Percentiles rank a stretch among this genome's conserved stretches.
These are phyloP conservation scores for Mycena latifolia DNA, from an alignment of 768 basidiomycete species.

Conservation along the genomic window DNA sequence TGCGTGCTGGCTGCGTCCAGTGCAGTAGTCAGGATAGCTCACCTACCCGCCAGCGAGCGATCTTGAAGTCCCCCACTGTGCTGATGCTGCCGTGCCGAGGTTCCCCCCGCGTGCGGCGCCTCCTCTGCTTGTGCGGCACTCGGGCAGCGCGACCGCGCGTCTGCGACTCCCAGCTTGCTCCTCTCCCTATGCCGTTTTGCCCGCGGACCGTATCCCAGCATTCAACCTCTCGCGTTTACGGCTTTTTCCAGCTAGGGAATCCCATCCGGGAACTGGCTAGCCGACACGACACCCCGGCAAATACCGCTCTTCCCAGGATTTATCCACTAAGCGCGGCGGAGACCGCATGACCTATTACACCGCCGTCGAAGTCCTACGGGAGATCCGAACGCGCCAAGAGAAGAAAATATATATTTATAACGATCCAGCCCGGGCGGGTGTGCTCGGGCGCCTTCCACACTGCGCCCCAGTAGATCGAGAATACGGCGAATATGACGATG, in stretches of 20 bases:
- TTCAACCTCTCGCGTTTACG: too few species aligned
- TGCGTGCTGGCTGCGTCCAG: too few species aligned
- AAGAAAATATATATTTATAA: not conserved
- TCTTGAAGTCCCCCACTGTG: too few species aligned
- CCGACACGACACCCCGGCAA: slow-evolving; percentile 58
- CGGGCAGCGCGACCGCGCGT: too few species aligned
- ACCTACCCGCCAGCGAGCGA: too few species aligned
- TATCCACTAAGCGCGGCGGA: slow-evolving; percentile 50
- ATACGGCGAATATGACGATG: slow-evolving; percentile 56
- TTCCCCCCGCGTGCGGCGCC: too few species aligned
- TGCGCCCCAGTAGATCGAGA: slow-evolving; percentile 72
- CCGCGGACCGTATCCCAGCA: too few species aligned
- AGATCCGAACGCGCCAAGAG: not conserved
- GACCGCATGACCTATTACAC: slow-evolving; percentile 61
- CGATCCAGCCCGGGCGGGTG: slow-evolving; percentile 57
- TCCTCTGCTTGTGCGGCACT: too few species aligned
- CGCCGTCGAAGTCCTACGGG: slow-evolving; percentile 71
- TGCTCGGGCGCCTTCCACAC: slow-evolving; percentile 47
- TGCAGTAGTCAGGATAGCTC: too few species aligned
- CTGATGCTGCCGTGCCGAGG: too few species aligned
- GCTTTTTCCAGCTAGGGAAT: slow-evolving; percentile 54
- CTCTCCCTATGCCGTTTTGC: too few species aligned
- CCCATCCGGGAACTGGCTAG: slow-evolving; percentile 60
- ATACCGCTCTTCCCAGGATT: slow-evolving; percentile 47
- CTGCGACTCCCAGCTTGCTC: too few species aligned